Conservation (phyloP, 2,329 filamentous ascomycete genomes). For the Scedosporium dehoogii region DNA sequence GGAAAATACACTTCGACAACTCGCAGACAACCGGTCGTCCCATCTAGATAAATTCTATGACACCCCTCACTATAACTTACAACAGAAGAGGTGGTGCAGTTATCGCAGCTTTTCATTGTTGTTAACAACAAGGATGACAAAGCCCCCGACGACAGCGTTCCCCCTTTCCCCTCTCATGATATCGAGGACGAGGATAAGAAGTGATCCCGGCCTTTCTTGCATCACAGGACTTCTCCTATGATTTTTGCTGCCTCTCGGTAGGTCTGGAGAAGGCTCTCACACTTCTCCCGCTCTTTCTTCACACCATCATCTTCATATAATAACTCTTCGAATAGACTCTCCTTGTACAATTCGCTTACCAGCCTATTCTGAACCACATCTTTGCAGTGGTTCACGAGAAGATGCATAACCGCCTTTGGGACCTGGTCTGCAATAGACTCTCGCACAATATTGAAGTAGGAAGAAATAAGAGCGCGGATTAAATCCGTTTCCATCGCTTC, state of each 20-base stretch:
- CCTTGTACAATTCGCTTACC: slow-evolving; percentile 91
- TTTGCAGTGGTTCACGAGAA: slow-evolving; percentile 96
- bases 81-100: not conserved
- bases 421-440: slow-evolving; percentile 99
- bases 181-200: not conserved
- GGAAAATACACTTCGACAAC: too few relatives aligned
- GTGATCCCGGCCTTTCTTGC: not conserved
- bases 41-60: too few relatives aligned
- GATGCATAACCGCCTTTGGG: slow-evolving; percentile 97
- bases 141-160: too few relatives aligned
- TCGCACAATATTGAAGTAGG: slow-evolving; percentile 98
- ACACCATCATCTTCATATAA: slow-evolving; percentile 96
- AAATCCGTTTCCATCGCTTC: slow-evolving; percentile 97
- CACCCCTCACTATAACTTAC: not conserved
- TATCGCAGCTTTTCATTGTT: too few relatives aligned
- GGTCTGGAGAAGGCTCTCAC: slow-evolving; percentile 86
- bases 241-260: slow-evolving; percentile 98
- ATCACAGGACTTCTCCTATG: slow-evolving; percentile 84
- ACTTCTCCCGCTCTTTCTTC: slow-evolving; percentile 97
- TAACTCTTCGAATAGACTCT: slow-evolving; percentile 80
- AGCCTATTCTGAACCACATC: slow-evolving; percentile 95
- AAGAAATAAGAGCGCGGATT: slow-evolving; percentile 90
- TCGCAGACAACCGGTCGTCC: too few relatives aligned
- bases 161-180: not conserved
- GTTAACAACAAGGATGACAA: too few relatives aligned